phyloP scores from a whole-genome alignment of 2,329 filamentous ascomycete genomes.

The Berkeleyomyces rouxiae region DNA sequence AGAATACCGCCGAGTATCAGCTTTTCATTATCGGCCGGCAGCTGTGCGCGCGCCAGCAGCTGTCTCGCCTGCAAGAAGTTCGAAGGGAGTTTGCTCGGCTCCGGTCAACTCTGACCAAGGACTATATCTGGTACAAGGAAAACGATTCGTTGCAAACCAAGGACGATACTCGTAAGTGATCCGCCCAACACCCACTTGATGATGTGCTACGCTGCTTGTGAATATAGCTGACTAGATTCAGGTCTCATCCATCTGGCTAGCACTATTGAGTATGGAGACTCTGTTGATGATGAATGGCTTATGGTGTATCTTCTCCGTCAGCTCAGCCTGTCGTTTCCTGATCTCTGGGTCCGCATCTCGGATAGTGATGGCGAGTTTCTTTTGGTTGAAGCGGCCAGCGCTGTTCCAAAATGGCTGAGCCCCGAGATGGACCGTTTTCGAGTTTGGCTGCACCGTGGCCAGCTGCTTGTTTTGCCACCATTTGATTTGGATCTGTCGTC shows the following conservation, averaged over 20 bases:
- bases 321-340: conserved; percentile 53
- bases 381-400: conserved; percentile 80
- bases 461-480: conserved; percentile 56
- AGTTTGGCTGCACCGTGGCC: conserved; percentile 72
- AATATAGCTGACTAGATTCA: conserved; percentile 16
- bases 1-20: conserved; percentile 76
- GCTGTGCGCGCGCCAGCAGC: conserved; percentile 36
- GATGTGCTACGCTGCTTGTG: not conserved
- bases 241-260: conserved; percentile 53
- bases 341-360: conserved; percentile 66
- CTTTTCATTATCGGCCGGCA: conserved; percentile 51
- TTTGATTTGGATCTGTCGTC: conserved; percentile 33
- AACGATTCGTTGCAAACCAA: conserved; percentile 53
- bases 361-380: conserved; percentile 93
- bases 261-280: conserved; percentile 76
- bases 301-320: conserved; percentile 79
- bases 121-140: conserved; percentile 93
- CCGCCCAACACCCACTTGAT: not conserved
- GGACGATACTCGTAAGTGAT: conserved; percentile 36
- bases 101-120: conserved; percentile 47
- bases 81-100: conserved; percentile 51
- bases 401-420: conserved; percentile 75
- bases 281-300: conserved; percentile 93
- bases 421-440: conserved; percentile 79
- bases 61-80: conserved; percentile 51